Percentiles rank a stretch among this genome's conserved stretches.
These are phyloP conservation scores for Loxodes magnus DNA, from an alignment of 73 alveolate species.

Conservation along the genomic window DNA sequence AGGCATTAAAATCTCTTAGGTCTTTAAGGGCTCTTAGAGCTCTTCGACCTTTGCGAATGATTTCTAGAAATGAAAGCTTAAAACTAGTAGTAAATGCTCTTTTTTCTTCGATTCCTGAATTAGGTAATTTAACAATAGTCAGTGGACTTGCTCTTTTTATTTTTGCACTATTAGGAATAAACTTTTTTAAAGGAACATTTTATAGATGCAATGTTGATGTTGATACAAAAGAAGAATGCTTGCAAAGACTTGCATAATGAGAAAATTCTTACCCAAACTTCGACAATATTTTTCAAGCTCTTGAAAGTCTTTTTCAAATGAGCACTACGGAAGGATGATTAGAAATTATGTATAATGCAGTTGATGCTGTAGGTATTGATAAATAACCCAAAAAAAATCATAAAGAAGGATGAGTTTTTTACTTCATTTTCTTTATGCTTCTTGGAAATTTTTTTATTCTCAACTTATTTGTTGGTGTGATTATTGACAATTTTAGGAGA, in stretches of 20 bases:
- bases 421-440: slow-evolving; percentile 21
- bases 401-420: slow-evolving; percentile 14
- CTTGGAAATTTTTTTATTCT: slow-evolving; percentile 28
- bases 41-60: slow-evolving; percentile 80
- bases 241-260: slow-evolving; percentile 9
- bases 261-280: slow-evolving; percentile 23
- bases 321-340: slow-evolving; percentile 93
- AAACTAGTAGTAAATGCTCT: slow-evolving; percentile 72
- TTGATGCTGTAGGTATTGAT: slow-evolving; percentile 38
- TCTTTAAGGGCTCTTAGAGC: slow-evolving; percentile 79
- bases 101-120: slow-evolving; percentile 74
- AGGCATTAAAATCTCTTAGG: too few relatives aligned
- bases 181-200: slow-evolving; percentile 68
- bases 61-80: slow-evolving; percentile 73
- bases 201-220: slow-evolving; percentile 26
- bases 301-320: slow-evolving; percentile 77
- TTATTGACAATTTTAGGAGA: slow-evolving; percentile 23
- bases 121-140: slow-evolving; percentile 70
- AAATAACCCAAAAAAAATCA: slow-evolving; percentile 8
- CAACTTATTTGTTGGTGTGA: slow-evolving; percentile 38
- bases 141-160: slow-evolving; percentile 77
- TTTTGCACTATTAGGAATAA: slow-evolving; percentile 79
- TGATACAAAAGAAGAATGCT: slow-evolving; percentile 1
- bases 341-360: slow-evolving; percentile 53
- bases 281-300: slow-evolving; percentile 73